Conservation (phyloP, 176 grass and related monocot genomes). For the Canna indica region DNA sequence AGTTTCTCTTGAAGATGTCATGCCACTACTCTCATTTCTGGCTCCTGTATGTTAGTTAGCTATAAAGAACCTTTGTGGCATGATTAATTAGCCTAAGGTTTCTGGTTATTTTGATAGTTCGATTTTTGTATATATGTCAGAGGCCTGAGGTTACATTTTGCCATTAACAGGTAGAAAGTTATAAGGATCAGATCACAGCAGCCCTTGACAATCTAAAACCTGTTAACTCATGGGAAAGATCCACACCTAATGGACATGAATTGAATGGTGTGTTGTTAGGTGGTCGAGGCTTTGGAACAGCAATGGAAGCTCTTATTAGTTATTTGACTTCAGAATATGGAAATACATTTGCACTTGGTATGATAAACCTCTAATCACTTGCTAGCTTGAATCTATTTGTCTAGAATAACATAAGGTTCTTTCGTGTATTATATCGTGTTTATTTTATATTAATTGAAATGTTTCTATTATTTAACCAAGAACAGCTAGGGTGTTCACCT, state of each 20-base stretch:
- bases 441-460: constrained; percentile 17
- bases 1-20: constrained; percentile 74
- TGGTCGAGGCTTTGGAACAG: constrained; percentile 69
- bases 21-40: constrained; percentile 89
- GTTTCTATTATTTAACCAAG: constrained; percentile 25
- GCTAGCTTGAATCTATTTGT: too few relatives aligned
- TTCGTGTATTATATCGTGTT: neutral
- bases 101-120: too few relatives aligned
- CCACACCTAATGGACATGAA: constrained; percentile 54
- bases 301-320: constrained; percentile 66
- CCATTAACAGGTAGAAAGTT: constrained; percentile 61
- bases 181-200: constrained; percentile 61
- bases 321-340: constrained; percentile 89
- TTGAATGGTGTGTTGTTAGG: constrained; percentile 68
- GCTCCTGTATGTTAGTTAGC: constrained; percentile 53
- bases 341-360: constrained; percentile 87
- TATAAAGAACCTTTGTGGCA: neutral
- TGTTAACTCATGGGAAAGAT: constrained; percentile 81
- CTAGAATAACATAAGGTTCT: neutral
- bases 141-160: neutral
- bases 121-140: too few relatives aligned
- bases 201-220: constrained; percentile 74
- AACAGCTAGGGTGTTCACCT: constrained; percentile 87
- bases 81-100: neutral
- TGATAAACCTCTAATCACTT: constrained; percentile 11